These are phyloP conservation scores for Cunninghamia lanceolata DNA, from an alignment of 75 land plant species.

Conservation along the genomic window DNA sequence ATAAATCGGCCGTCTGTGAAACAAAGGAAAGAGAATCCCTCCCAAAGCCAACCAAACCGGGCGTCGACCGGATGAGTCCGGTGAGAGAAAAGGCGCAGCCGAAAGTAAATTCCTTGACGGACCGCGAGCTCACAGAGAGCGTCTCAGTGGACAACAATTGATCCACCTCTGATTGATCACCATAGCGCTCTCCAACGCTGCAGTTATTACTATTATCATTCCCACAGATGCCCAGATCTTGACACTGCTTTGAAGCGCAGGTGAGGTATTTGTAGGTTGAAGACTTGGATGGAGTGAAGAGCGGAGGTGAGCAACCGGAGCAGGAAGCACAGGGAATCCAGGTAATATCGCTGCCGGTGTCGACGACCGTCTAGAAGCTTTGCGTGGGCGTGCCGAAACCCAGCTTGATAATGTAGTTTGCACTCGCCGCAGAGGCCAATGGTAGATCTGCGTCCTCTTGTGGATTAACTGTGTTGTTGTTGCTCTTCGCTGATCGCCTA, in stretches of 20 bases:
- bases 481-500: no score
- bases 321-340: slow-evolving; percentile 21
- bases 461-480: background rate
- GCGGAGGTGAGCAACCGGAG: background rate
- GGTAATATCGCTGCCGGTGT: slow-evolving; percentile 19
- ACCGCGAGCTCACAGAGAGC: background rate
- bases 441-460: background rate
- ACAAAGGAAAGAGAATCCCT: slow-evolving; percentile 53
- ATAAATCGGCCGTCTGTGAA: slow-evolving; percentile 35
- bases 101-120: slow-evolving; percentile 14
- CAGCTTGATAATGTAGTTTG: background rate
- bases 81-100: slow-evolving; percentile 15
- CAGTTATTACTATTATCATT: background rate
- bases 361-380: background rate
- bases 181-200: slow-evolving; percentile 18
- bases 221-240: background rate
- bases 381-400: slow-evolving; percentile 22
- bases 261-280: slow-evolving; percentile 1
- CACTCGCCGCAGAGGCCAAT: background rate
- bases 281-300: background rate
- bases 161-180: slow-evolving; percentile 18
- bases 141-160: slow-evolving; percentile 11
- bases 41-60: slow-evolving; percentile 60
- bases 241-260: slow-evolving; percentile 1
- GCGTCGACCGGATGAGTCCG: slow-evolving; percentile 30